Percentiles rank a stretch among this genome's conserved stretches.
These are phyloP conservation scores for Alternaria hordeiaustralica DNA, from an alignment of 2,329 filamentous ascomycete species.

Conservation along the genomic window DNA sequence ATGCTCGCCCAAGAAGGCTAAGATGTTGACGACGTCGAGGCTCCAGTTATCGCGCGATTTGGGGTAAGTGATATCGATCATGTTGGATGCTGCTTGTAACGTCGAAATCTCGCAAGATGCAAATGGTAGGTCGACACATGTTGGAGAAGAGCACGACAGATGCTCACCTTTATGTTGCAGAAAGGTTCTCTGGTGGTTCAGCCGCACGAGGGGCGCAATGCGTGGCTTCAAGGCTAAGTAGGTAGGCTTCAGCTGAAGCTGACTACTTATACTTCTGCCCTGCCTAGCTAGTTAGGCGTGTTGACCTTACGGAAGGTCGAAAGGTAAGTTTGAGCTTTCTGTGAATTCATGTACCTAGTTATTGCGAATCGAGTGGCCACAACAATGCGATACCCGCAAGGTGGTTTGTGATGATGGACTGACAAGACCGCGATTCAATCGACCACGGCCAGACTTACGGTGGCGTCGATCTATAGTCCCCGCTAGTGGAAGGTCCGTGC, in stretches of 20 bases:
- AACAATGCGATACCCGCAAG: neutral
- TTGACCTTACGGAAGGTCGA: neutral
- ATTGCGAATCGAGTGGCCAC: neutral
- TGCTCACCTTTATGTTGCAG: neutral
- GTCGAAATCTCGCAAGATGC: neutral
- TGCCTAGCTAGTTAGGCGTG: neutral
- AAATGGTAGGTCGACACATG: neutral
- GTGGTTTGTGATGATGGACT: neutral
- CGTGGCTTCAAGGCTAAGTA: neutral
- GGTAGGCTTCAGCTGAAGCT: neutral
- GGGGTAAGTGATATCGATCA: neutral
- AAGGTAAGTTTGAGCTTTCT: neutral
- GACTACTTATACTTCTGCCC: neutral
- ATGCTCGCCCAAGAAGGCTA: slow-evolving; percentile 3
- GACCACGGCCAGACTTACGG: neutral
- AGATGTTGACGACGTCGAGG: neutral
- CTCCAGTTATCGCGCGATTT: neutral
- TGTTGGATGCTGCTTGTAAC: neutral
- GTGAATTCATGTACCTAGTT: neutral
- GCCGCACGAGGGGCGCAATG: neutral
- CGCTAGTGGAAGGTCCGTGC: neutral
- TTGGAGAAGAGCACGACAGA: neutral
- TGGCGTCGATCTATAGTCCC: neutral
- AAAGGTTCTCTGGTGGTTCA: neutral
- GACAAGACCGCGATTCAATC: neutral